A percentile compares a stretch with the other conserved stretches of the same genome.
These are phyloP conservation scores for Laburnicola sp. DNA, from an alignment of 2,329 filamentous ascomycete species.

Conservation along the genomic window DNA sequence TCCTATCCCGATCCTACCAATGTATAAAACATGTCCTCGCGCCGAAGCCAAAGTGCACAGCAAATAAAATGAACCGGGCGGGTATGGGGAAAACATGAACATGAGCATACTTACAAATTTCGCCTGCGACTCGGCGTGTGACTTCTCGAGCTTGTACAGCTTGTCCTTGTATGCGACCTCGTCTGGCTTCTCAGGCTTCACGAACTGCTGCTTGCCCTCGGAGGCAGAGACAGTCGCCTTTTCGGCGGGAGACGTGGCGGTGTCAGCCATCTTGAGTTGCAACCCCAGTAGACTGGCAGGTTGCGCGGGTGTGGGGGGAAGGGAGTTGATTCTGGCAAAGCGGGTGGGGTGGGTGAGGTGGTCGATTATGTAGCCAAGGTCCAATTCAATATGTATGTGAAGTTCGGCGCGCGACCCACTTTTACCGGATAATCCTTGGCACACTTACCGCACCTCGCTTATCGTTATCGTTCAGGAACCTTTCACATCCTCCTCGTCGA, in stretches of 20 bases:
- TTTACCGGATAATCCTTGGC: constrained; percentile 26
- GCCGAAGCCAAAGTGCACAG: background rate
- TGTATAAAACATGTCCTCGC: background rate
- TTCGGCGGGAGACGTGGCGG: constrained; percentile 41
- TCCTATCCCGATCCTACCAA: background rate
- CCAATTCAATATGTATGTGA: constrained; percentile 14
- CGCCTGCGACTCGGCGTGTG: constrained; percentile 75
- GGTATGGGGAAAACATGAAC: constrained; percentile 6
- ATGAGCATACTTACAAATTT: constrained; percentile 57
- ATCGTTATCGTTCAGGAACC: constrained; percentile 6
- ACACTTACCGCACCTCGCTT: constrained; percentile 15
- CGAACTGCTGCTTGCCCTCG: constrained; percentile 43
- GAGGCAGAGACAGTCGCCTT: constrained; percentile 32
- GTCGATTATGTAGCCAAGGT: constrained; percentile 12
- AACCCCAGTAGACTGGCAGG: constrained; percentile 12
- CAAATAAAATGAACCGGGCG: constrained; percentile 4
- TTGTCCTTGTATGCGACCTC: constrained; percentile 80
- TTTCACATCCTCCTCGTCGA: constrained; percentile 19
- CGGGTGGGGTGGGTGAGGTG: background rate
- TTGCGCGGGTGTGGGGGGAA: constrained; percentile 18
- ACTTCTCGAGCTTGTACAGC: constrained; percentile 82
- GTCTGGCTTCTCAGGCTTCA: constrained; percentile 83
- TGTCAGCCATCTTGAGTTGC: constrained; percentile 37
- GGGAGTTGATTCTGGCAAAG: background rate
- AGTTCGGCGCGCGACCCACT: constrained; percentile 6